These are phyloP conservation scores for Ogataea degrootiae DNA, from an alignment of 805 yeast species.

Conservation along the genomic window DNA sequence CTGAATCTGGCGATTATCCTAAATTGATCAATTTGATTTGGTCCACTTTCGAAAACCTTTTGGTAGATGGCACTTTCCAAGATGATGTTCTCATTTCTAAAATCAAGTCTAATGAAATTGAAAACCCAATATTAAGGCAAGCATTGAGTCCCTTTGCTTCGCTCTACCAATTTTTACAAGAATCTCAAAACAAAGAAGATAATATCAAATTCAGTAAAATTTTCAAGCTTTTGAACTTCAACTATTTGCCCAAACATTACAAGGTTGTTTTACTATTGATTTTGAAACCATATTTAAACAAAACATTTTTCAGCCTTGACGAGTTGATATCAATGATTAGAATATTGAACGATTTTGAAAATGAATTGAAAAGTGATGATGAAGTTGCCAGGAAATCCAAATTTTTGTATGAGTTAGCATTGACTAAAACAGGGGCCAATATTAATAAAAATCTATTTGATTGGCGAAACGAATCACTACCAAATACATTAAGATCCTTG, in stretches of 20 bases:
- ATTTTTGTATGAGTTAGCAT: slow-evolving; percentile 17
- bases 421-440: background rate
- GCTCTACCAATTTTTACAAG: slow-evolving; percentile 44
- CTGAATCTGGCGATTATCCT: slow-evolving; percentile 55
- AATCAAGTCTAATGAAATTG: slow-evolving; percentile 20
- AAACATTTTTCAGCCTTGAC: slow-evolving; percentile 14
- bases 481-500: slow-evolving; percentile 9
- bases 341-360: slow-evolving; percentile 22
- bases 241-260: slow-evolving; percentile 49
- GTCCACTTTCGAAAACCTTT: slow-evolving; percentile 59
- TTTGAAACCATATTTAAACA: slow-evolving; percentile 32
- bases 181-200: slow-evolving; percentile 23
- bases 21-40: slow-evolving; percentile 48
- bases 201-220: slow-evolving; percentile 24
- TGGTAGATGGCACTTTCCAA: slow-evolving; percentile 47
- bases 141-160: slow-evolving; percentile 70
- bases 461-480: slow-evolving; percentile 17
- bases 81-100: slow-evolving; percentile 38
- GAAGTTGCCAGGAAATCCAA: slow-evolving; percentile 10
- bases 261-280: slow-evolving; percentile 47
- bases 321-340: slow-evolving; percentile 23
- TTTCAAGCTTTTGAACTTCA: slow-evolving; percentile 41
- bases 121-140: slow-evolving; percentile 57
- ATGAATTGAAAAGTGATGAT: slow-evolving; percentile 8
- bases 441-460: slow-evolving; percentile 6